A percentile compares a stretch with the other conserved stretches of the same genome.
These are phyloP conservation scores for Zancudomyces culisetae DNA, from an alignment of 371 early-diverging fungal genomes.

Conservation along the genomic window DNA sequence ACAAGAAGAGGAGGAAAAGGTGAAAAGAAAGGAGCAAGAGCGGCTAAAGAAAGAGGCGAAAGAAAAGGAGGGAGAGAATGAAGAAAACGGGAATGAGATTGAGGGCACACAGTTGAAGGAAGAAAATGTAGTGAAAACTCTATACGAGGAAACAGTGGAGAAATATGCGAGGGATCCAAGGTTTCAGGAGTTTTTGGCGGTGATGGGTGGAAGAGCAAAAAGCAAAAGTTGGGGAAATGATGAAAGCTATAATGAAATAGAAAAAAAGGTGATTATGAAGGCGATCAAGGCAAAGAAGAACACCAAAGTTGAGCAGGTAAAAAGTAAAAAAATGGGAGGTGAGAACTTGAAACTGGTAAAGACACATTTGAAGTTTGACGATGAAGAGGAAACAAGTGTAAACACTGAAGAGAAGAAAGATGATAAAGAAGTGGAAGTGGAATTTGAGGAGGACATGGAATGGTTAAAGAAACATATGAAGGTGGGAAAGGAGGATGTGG, in stretches of 20 bases:
- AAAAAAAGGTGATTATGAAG: conserved; percentile 10
- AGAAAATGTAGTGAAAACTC: conserved; percentile 18
- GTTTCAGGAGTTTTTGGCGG: conserved; percentile 72
- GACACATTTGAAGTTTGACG: conserved; percentile 35
- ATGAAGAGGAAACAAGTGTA: conserved; percentile 38
- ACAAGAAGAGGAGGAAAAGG: not conserved
- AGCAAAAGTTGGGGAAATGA: conserved; percentile 87
- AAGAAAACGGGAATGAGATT: conserved; percentile 3
- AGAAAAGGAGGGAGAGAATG: conserved; percentile 9
- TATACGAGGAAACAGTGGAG: conserved; percentile 35
- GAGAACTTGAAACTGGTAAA: conserved; percentile 32
- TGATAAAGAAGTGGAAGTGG: conserved; percentile 9
- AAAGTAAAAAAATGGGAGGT: conserved; percentile 38
- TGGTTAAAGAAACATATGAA: conserved; percentile 42
- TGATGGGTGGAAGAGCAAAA: conserved; percentile 64
- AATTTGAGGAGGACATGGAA: conserved; percentile 25
- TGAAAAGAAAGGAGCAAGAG: conserved; percentile 2
- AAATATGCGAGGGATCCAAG: conserved; percentile 41
- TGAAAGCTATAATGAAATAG: conserved; percentile 27
- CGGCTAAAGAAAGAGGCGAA: conserved; percentile 26
- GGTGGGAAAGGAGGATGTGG: conserved; percentile 6
- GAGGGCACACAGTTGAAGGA: conserved; percentile 5
- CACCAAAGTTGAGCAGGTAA: conserved; percentile 16
- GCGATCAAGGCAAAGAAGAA: conserved; percentile 6
- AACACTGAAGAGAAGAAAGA: conserved; percentile 45